phyloP scores from a whole-genome alignment of 257 asterid species.

The Phtheirospermum japonicum region DNA sequence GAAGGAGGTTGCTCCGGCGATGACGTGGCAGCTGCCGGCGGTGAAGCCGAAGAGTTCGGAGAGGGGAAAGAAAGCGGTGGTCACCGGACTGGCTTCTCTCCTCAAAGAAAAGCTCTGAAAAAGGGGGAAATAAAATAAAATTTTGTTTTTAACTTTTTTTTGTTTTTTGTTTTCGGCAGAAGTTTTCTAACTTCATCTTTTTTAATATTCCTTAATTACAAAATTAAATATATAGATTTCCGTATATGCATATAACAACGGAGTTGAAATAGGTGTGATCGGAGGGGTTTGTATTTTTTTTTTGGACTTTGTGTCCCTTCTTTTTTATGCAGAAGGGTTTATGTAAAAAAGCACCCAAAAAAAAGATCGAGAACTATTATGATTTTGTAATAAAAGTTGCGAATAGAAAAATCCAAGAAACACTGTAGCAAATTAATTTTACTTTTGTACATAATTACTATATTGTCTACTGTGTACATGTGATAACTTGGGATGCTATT shows the following conservation, averaged over 20 bases:
- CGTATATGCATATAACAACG: conserved; percentile 26
- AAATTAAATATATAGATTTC: conserved; percentile 32
- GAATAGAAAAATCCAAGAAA: conserved; percentile 1
- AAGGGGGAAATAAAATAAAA: background rate
- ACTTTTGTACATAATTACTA: background rate
- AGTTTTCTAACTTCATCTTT: too few relatives aligned
- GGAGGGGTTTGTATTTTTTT: conserved; percentile 17
- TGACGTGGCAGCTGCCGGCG: conserved; percentile 81
- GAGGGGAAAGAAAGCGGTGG: conserved; percentile 55
- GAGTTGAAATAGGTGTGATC: conserved; percentile 29
- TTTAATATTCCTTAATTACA: conserved; percentile 22
- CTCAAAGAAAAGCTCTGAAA: conserved; percentile 64
- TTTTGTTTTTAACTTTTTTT: conserved; percentile 35
- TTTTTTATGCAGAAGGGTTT: conserved; percentile 29
- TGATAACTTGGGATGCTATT: background rate
- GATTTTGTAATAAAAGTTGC: conserved; percentile 36
- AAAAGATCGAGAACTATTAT: background rate
- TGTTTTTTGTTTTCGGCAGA: too few relatives aligned
- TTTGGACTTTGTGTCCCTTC: conserved; percentile 8
- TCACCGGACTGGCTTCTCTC: conserved; percentile 88
- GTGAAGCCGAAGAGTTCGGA: conserved; percentile 59
- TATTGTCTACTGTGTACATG: background rate
- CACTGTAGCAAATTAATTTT: background rate
- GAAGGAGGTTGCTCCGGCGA: conserved; percentile 29
- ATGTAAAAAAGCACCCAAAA: conserved; percentile 38